Percentiles rank a stretch among this genome's conserved stretches.
These are phyloP conservation scores for Ophiostoma australiae DNA, from an alignment of 2,329 filamentous ascomycete genomes.

Conservation along the genomic window DNA sequence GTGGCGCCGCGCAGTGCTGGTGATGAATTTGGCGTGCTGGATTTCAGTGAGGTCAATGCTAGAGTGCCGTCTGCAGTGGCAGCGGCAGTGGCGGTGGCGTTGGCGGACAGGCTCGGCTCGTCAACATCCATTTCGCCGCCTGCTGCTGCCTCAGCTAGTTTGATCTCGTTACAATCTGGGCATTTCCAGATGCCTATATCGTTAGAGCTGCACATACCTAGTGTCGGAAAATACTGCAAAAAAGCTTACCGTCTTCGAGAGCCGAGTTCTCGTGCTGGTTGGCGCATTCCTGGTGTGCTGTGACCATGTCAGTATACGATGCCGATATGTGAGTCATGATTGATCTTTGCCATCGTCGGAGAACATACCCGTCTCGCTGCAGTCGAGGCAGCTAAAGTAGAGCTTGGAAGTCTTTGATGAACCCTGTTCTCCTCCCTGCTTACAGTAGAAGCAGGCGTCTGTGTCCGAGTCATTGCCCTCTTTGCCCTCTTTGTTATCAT, in stretches of 20 bases:
- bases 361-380: constrained; percentile 11
- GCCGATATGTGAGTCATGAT: not conserved
- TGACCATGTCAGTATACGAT: not conserved
- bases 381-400: constrained; percentile 30
- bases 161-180: constrained; percentile 42
- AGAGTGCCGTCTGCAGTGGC: not conserved
- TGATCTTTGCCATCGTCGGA: no score
- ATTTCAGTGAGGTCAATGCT: constrained; percentile 40
- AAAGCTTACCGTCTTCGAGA: constrained; percentile 43
- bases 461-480: constrained; percentile 55
- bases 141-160: constrained; percentile 32
- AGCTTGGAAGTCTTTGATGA: constrained; percentile 64
- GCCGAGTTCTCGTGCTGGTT: constrained; percentile 61
- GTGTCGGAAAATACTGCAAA: not conserved
- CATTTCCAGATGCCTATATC: constrained; percentile 45
- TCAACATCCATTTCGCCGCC: constrained; percentile 27
- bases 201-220: not conserved
- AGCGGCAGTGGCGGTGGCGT: constrained; percentile 32
- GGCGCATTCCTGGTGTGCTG: constrained; percentile 88
- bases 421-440: constrained; percentile 75
- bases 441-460: constrained; percentile 65
- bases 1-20: constrained; percentile 61
- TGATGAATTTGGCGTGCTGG: constrained; percentile 61
- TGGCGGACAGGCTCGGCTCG: constrained; percentile 29
- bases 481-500: constrained; percentile 49